phyloP scores from a whole-genome alignment of 2,329 filamentous ascomycete species.

The Hymenoscyphus fructigenus region DNA sequence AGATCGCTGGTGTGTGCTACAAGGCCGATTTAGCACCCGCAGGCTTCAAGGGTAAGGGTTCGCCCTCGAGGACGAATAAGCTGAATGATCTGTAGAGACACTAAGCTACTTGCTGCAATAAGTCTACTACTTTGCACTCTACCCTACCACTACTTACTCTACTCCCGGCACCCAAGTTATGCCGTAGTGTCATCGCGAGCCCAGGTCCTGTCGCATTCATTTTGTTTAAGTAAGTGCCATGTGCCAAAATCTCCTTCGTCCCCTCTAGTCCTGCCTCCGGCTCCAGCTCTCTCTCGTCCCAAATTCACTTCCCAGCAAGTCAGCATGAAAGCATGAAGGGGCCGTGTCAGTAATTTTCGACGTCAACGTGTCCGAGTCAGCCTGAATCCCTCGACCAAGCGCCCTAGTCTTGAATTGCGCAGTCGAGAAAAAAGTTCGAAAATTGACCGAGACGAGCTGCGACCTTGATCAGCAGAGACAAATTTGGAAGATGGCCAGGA shows the following conservation, averaged over 20 bases:
- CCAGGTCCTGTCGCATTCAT: conserved; percentile 5
- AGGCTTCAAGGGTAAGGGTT: too few species aligned
- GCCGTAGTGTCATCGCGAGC: conserved; percentile 11
- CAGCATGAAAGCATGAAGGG: conserved; percentile 15
- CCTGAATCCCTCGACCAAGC: conserved; percentile 14
- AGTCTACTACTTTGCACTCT: neutral
- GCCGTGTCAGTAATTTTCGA: conserved; percentile 17
- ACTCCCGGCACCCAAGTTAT: conserved; percentile 14
- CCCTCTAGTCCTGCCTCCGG: neutral
- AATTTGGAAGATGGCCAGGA: conserved; percentile 33
- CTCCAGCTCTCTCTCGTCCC: neutral
- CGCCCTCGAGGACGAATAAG: too few species aligned
- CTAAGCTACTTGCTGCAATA: conserved; percentile 3
- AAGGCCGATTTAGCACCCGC: too few species aligned
- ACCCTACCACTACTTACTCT: conserved; percentile 2
- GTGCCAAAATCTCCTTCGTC: neutral
- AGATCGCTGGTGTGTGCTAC: too few species aligned
- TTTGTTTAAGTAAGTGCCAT: conserved; percentile 11
- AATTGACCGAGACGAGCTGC: neutral
- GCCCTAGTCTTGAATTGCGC: conserved; percentile 7
- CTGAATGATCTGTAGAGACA: neutral
- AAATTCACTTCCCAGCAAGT: conserved; percentile 3
- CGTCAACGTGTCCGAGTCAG: conserved; percentile 24
- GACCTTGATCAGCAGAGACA: neutral
- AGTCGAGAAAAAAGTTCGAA: neutral